Conservation (phyloP, 805 yeast genomes). For the Wickerhamomyces alni region DNA sequence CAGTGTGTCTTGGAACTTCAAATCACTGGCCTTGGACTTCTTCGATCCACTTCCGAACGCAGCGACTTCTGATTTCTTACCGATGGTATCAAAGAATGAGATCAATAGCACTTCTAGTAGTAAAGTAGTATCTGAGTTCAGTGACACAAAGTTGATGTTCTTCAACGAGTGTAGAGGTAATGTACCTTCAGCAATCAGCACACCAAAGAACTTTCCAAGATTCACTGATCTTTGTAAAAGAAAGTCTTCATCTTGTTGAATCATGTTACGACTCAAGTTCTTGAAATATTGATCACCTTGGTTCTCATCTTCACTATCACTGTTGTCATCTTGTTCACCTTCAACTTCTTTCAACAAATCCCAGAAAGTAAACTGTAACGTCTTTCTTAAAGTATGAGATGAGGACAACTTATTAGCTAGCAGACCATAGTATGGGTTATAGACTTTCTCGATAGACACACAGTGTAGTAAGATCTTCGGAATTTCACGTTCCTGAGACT, state of each 20-base stretch:
- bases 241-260: slow-evolving; percentile 44
- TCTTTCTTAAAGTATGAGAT: slow-evolving; percentile 67
- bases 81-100: slow-evolving; percentile 58
- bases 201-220: slow-evolving; percentile 77
- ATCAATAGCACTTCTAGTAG: slow-evolving; percentile 73
- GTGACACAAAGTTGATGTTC: slow-evolving; percentile 63
- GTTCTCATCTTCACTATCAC: slow-evolving; percentile 30
- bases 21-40: slow-evolving; percentile 27
- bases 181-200: slow-evolving; percentile 64
- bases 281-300: slow-evolving; percentile 24
- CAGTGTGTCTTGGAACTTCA: slow-evolving; percentile 40
- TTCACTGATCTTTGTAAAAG: slow-evolving; percentile 58
- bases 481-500: slow-evolving; percentile 78
- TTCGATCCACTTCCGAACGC: slow-evolving; percentile 23
- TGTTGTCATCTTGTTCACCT: slow-evolving; percentile 33
- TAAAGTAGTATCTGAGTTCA: slow-evolving; percentile 52
- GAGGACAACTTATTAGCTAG: slow-evolving; percentile 75
- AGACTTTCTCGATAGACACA: slow-evolving; percentile 71
- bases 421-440: slow-evolving; percentile 85
- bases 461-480: slow-evolving; percentile 85
- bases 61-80: slow-evolving; percentile 48
- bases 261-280: slow-evolving; percentile 23
- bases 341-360: slow-evolving; percentile 73
- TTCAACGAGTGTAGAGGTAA: slow-evolving; percentile 69
- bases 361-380: slow-evolving; percentile 89